phyloP scores from a whole-genome alignment of 106 monocot species.

The Chionographis japonica region DNA sequence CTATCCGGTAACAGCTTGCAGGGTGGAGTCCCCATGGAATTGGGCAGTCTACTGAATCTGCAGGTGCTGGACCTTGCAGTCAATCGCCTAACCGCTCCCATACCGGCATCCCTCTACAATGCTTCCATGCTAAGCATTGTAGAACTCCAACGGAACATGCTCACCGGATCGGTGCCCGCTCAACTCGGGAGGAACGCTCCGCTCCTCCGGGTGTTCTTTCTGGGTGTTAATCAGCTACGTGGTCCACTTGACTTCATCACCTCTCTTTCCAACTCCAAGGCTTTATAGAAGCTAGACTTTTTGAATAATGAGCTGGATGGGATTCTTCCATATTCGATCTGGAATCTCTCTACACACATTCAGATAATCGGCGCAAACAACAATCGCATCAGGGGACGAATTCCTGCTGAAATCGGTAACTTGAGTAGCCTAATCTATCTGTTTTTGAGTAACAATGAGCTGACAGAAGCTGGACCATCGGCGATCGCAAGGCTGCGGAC shows the following conservation, averaged over 20 bases:
- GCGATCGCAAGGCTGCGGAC: background rate
- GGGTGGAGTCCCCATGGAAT: slow-evolving; percentile 10
- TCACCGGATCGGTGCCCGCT: slow-evolving; percentile 11
- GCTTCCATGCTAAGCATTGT: background rate
- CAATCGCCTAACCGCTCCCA: background rate
- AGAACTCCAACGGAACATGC: background rate
- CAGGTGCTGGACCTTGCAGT: background rate
- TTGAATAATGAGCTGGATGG: background rate
- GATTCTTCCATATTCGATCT: too few species aligned
- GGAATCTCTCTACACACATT: background rate
- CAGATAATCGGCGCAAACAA: background rate
- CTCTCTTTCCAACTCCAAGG: background rate
- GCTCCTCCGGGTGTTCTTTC: background rate
- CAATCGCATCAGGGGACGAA: slow-evolving; percentile 1
- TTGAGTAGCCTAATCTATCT: background rate
- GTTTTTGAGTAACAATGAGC: background rate
- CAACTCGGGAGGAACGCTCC: slow-evolving; percentile 4
- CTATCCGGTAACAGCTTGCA: background rate
- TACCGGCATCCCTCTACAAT: slow-evolving; percentile 6
- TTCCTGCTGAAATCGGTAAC: background rate
- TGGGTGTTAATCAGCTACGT: slow-evolving; percentile 6
- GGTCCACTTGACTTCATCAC: slow-evolving; percentile 13
- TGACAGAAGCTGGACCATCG: slow-evolving; percentile 1
- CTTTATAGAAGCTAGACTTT: background rate
- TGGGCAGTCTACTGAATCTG: slow-evolving; percentile 14